Conservation (phyloP, 2,329 filamentous ascomycete genomes). For the Aureobasidium leucospermi region DNA sequence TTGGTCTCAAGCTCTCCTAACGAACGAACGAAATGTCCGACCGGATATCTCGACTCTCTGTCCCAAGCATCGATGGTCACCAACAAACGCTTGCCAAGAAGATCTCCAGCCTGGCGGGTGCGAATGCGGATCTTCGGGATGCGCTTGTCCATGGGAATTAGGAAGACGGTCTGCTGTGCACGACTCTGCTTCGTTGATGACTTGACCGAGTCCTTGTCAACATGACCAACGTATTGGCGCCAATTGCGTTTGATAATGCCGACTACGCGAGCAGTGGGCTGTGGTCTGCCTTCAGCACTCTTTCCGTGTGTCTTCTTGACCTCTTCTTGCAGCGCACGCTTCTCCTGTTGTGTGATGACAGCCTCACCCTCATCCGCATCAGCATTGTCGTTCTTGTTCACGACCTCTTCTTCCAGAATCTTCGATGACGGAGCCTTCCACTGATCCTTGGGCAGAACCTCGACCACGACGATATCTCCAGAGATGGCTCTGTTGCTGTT, state of each 20-base stretch:
- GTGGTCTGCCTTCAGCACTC: constrained; percentile 65
- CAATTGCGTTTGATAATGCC: constrained; percentile 93
- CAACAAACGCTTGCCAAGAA: constrained; percentile 83
- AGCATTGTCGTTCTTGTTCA: constrained; percentile 90
- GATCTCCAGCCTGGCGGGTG: constrained; percentile 80
- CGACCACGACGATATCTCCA: constrained; percentile 86
- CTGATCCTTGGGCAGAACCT: constrained; percentile 86
- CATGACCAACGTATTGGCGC: constrained; percentile 94
- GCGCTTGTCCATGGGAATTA: constrained; percentile 96
- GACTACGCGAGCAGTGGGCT: constrained; percentile 87
- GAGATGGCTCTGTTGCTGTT: constrained; percentile 93
- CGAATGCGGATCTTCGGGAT: constrained; percentile 92
- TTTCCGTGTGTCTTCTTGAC: constrained; percentile 78
- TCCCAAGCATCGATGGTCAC: constrained; percentile 96
- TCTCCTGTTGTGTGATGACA: constrained; percentile 82
- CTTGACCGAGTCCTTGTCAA: constrained; percentile 79
- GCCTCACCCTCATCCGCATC: constrained; percentile 67
- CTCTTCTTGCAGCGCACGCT: constrained; percentile 80
- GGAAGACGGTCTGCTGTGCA: constrained; percentile 85
- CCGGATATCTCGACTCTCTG: constrained; percentile 81
- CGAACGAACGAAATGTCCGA: constrained; percentile 88
- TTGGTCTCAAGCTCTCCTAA: constrained; percentile 93
- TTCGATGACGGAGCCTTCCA: constrained; percentile 96
- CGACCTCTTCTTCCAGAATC: constrained; percentile 85
- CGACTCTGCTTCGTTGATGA: constrained; percentile 67